Conservation (phyloP, 371 early-diverging fungal species). For the Mortierella sp. region DNA sequence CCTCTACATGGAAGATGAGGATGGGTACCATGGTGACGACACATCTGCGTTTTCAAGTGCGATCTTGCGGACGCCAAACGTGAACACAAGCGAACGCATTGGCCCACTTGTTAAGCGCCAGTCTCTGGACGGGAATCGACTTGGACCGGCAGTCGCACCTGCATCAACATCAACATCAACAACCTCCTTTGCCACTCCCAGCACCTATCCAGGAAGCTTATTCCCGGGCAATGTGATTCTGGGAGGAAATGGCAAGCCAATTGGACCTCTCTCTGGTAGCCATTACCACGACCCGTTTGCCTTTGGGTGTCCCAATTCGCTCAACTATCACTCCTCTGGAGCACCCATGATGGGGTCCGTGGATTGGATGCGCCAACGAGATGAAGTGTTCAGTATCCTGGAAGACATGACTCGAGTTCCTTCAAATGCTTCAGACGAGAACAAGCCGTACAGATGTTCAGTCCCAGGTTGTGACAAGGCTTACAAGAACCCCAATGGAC, state of each 20-base stretch:
- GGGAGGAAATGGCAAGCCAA: too few species aligned
- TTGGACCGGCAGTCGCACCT: background rate
- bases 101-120: slow-evolving; percentile 13
- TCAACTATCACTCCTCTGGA: background rate
- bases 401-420: slow-evolving; percentile 33
- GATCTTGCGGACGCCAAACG: slow-evolving; percentile 7
- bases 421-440: slow-evolving; percentile 19
- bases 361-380: slow-evolving; percentile 39
- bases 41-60: slow-evolving; percentile 22
- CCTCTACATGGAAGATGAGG: slow-evolving; percentile 25
- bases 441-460: slow-evolving; percentile 81
- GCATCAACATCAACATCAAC: background rate
- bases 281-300: background rate
- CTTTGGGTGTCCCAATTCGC: too few species aligned
- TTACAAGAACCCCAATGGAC: slow-evolving; percentile 96
- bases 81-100: too few species aligned
- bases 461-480: slow-evolving; percentile 85
- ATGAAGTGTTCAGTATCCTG: slow-evolving; percentile 37
- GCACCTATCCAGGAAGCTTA: too few species aligned
- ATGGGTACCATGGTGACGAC: background rate
- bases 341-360: background rate
- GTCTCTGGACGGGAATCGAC: slow-evolving; percentile 8
- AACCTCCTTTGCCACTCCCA: background rate
- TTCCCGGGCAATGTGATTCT: too few species aligned
- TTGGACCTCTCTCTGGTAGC: slow-evolving; percentile 3